Conservation (phyloP, 1,139 yeast genomes). For the Spathaspora sp. region DNA sequence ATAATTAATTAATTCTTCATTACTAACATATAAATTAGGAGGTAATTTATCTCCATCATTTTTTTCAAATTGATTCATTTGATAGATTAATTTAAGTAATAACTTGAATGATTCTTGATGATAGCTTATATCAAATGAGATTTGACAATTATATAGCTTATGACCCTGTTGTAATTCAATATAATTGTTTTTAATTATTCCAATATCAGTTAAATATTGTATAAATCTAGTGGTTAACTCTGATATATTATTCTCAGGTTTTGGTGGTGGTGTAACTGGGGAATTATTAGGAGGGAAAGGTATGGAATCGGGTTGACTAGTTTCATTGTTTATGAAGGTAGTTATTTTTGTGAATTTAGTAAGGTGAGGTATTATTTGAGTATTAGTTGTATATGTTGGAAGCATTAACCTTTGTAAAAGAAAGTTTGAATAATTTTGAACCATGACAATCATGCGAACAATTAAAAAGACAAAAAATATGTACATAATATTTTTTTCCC, state of each 20-base stretch:
- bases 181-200: slow-evolving; percentile 4
- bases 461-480: no score
- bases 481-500: background rate
- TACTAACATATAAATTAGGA: slow-evolving; percentile 11
- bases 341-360: slow-evolving; percentile 6
- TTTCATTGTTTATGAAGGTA: slow-evolving; percentile 1
- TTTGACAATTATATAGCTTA: slow-evolving; percentile 12
- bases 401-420: background rate
- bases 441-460: background rate
- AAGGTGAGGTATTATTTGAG: slow-evolving; percentile 2
- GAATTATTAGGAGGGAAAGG: slow-evolving; percentile 6
- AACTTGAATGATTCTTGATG: slow-evolving; percentile 3
- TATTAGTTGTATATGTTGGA: background rate
- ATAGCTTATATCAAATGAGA: slow-evolving; percentile 9
- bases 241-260: background rate
- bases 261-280: background rate
- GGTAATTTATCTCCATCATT: slow-evolving; percentile 6
- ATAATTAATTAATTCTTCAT: slow-evolving; percentile 12
- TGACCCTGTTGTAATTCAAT: background rate
- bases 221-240: slow-evolving; percentile 9
- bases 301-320: slow-evolving; percentile 4
- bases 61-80: slow-evolving; percentile 4
- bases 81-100: slow-evolving; percentile 10
- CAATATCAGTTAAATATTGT: slow-evolving; percentile 7
- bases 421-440: background rate